Base-by-base conservation (phyloP, 2,329 filamentous ascomycete species). In the Epicoccum sorghinum region DNA sequence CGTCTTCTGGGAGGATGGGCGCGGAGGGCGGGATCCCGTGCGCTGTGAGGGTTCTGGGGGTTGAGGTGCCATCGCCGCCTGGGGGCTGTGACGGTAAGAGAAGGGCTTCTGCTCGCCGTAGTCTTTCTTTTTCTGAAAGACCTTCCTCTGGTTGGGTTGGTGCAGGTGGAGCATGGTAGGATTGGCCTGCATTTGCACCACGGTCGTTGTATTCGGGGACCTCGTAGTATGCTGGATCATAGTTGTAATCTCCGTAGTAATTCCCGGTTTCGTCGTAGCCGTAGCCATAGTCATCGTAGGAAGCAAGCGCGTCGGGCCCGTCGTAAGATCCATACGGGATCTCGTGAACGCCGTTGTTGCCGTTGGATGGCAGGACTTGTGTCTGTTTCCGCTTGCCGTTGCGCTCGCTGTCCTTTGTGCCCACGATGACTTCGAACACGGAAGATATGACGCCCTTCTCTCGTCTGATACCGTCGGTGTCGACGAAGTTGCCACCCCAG, bases 401-500 rank as follows among this genome's bases (percentile, higher is more conserved):
- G 41, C 71, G 57, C 55, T 83, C 83, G 63, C 87, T 93, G 72
- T 99, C 93, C 32, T 84, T 83, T 0, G 92, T 96, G 1, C 95
- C 95, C 18, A 98, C 87, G 1, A 96, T 81, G 12, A 96, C 84
- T 71, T 97, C 92, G 65, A 97, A 93, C 0, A 89, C 82, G 49
- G 92, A 90, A 0, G 88, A 89, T 22, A 97, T 88, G n/a, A 98
- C 91, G 7, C 91, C 91, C 70, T 96, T 97, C 70, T 96, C 91
- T 36, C 93, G 86, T 44, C 91, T 84, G 24, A 98, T 85, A 41
- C 88, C 86, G 60, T 95, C 89, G 0, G 95, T 99, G 63, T 97
- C 92, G 37, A 96, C 83, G 58, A 97, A 91, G 56, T 87, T 88
- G 6, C 87, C 82, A 36, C 81, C 83, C 79, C 81, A 86, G 9